phyloP scores from a whole-genome alignment of 2,329 filamentous ascomycete genomes.

The Aspergillus sp. region DNA sequence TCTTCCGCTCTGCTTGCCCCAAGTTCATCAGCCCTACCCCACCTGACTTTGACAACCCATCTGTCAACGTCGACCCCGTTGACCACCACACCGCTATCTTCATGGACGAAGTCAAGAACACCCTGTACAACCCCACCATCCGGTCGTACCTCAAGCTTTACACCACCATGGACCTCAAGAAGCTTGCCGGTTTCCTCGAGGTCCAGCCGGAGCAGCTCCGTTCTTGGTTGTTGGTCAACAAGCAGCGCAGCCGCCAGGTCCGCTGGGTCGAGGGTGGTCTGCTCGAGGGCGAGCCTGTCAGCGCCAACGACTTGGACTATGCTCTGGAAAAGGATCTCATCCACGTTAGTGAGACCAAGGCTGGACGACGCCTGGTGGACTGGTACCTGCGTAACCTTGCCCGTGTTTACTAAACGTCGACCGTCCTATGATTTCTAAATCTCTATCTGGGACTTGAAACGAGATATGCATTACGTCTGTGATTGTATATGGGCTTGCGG shows the following conservation, averaged over 20 bases:
- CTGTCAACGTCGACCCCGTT: constrained; percentile 91
- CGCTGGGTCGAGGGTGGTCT: constrained; percentile 89
- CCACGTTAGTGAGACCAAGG: constrained; percentile 98
- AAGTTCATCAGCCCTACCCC: constrained; percentile 98
- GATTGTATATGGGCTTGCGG: not conserved
- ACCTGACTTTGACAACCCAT: constrained; percentile 95
- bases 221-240: constrained; percentile 92
- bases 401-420: constrained; percentile 70
- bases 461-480: constrained; percentile 5
- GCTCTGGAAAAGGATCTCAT: constrained; percentile 95
- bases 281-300: constrained; percentile 86
- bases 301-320: constrained; percentile 94
- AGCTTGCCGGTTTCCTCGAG: constrained; percentile 94
- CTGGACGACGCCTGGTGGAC: constrained; percentile 92
- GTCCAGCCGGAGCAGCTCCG: constrained; percentile 94
- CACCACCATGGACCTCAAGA: constrained; percentile 98
- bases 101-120: constrained; percentile 99
- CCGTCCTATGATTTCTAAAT: not conserved
- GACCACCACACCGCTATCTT: constrained; percentile 97
- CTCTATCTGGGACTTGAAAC: not conserved
- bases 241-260: constrained; percentile 95
- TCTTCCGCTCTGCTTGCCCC: constrained; percentile 95
- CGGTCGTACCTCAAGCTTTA: constrained; percentile 99
- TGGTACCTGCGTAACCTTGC: constrained; percentile 98
- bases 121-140: constrained; percentile 95